A percentile compares a stretch with the other conserved stretches of the same genome.
Conservation (phyloP, 208 protist species). For the Wallacemonas sp. region DNA sequence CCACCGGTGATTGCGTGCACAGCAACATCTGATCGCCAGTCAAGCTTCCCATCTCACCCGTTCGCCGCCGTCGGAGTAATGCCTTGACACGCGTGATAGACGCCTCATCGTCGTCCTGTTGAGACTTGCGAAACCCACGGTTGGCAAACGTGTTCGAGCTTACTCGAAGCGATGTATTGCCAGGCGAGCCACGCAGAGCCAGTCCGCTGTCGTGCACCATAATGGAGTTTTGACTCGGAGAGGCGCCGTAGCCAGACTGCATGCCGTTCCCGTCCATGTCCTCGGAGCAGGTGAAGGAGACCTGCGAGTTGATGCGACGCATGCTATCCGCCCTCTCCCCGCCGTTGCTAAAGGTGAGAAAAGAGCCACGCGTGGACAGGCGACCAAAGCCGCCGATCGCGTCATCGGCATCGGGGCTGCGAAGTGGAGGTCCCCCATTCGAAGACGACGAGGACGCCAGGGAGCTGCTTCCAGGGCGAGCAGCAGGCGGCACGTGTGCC, state of each 20-base stretch:
- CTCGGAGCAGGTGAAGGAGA: constrained; percentile 4
- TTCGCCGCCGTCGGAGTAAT: neutral
- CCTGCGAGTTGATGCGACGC: constrained; percentile 9
- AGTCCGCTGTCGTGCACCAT: constrained; percentile 8
- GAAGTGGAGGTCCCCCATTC: neutral
- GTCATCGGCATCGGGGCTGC: neutral
- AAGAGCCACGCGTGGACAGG: neutral
- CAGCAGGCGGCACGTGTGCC: too few relatives aligned
- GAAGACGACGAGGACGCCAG: neutral
- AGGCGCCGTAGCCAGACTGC: neutral
- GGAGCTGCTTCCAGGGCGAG: neutral
- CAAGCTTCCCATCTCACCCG: neutral
- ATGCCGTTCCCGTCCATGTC: neutral
- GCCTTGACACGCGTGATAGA: constrained; percentile 9
- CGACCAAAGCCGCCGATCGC: neutral
- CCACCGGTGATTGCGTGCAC: neutral
- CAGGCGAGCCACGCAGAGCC: neutral
- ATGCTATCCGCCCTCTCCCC: neutral
- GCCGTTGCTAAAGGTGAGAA: neutral
- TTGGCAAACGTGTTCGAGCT: neutral
- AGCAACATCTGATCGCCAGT: neutral
- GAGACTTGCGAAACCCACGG: constrained; percentile 3
- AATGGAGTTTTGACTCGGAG: constrained; percentile 6
- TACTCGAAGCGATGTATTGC: neutral
- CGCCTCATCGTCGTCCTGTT: neutral